These are phyloP conservation scores for Paecilomyces formosus DNA, from an alignment of 2,329 filamentous ascomycete species.

Conservation along the genomic window DNA sequence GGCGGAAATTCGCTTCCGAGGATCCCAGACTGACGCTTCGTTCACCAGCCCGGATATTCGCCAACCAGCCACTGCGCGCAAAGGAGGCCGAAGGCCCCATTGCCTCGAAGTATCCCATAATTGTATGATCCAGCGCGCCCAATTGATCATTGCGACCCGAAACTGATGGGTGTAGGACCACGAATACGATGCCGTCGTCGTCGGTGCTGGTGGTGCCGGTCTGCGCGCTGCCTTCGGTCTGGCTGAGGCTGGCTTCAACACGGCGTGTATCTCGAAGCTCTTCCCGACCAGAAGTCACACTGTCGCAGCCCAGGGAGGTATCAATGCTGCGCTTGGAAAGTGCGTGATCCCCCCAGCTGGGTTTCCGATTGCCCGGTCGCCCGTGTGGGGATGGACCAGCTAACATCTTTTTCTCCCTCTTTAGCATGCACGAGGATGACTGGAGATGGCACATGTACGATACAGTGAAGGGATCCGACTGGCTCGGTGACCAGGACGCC, in stretches of 20 bases:
- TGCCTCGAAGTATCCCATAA: conserved; percentile 86
- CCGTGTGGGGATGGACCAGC: conserved; percentile 1
- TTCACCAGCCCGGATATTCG: conserved; percentile 68
- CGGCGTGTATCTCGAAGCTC: conserved; percentile 57
- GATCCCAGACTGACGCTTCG: background rate
- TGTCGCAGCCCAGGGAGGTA: conserved; percentile 60
- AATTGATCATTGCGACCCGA: background rate
- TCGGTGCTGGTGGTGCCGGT: conserved; percentile 56
- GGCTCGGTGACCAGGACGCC: conserved; percentile 93
- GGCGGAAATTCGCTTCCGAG: conserved; percentile 8
- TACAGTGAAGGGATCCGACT: conserved; percentile 95
- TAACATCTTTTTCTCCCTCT: conserved; percentile 7
- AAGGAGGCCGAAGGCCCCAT: conserved; percentile 88
- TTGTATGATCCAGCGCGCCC: conserved; percentile 52
- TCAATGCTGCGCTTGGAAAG: conserved; percentile 43
- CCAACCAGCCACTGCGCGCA: conserved; percentile 76
- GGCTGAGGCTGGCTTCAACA: conserved; percentile 57
- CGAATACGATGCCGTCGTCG: conserved; percentile 96
- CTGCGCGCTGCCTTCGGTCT: conserved; percentile 57
- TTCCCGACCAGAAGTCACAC: conserved; percentile 59
- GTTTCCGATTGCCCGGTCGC: background rate
- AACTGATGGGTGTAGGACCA: conserved; percentile 59
- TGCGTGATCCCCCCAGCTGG: conserved; percentile 14
- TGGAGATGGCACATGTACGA: conserved; percentile 99
- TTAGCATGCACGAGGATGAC: conserved; percentile 95